Evolutionary conservation across 176 grass and related monocot species (phyloP).

Genomic region (Triticum dicoccoides): DNA sequence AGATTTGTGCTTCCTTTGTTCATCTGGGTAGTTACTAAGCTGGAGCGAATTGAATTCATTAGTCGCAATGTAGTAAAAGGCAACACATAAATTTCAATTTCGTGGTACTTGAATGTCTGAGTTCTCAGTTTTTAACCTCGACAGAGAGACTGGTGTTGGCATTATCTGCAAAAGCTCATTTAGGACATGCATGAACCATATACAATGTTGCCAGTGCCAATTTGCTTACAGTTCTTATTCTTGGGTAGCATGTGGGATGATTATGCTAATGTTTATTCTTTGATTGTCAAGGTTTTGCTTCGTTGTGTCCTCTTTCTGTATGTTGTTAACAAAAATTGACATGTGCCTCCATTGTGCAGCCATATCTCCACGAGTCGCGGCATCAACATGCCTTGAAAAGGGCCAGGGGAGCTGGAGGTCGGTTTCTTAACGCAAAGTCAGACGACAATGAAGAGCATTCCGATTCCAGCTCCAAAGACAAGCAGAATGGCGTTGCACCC

Average conservation of each 20-base stretch:
- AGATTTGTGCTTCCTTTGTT: background rate
- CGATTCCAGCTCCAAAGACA: constrained; percentile 43
- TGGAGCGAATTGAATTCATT: too few species aligned
- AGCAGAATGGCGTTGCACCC: constrained; percentile 20
- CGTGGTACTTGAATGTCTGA: too few species aligned
- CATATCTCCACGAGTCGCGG: constrained; percentile 62
- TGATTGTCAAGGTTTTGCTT: background rate
- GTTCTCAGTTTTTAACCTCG: background rate
- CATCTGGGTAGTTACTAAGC: background rate
- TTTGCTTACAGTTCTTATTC: background rate
- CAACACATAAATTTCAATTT: too few species aligned
- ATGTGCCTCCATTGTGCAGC: constrained; percentile 28
- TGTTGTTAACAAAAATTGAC: background rate
- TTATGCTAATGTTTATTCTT: background rate
- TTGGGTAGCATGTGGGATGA: constrained; percentile 6
- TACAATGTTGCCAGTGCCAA: background rate
- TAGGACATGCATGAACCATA: background rate
- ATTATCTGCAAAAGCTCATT: background rate
- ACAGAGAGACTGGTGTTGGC: background rate
- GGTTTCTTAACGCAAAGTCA: constrained; percentile 60
- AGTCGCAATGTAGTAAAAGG: too few species aligned
- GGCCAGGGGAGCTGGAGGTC: constrained; percentile 65
- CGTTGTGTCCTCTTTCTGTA: background rate
- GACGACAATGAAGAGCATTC: constrained; percentile 51
- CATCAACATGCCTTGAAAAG: constrained; percentile 71